Evolutionary conservation across 1,284 basidiomycete species (phyloP).

Genomic region (Papiliotrema fonsecae): DNA sequence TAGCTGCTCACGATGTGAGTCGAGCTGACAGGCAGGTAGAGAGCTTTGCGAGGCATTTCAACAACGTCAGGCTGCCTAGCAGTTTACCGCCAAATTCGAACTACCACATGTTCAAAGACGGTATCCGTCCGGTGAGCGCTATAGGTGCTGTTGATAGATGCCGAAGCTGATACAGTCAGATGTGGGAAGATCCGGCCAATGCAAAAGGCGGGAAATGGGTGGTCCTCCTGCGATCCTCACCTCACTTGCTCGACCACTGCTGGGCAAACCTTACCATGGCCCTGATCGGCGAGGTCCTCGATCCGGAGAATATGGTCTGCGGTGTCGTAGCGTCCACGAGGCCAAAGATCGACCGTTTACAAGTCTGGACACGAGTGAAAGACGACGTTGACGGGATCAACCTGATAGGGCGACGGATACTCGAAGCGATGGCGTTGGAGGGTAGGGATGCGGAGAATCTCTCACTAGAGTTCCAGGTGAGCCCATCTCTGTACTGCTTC

Average conservation of each 20-base stretch:
- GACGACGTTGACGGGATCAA: conserved; percentile 75
- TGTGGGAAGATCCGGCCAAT: conserved; percentile 95
- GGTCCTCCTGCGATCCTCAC: conserved; percentile 74
- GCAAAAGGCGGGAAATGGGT: conserved; percentile 91
- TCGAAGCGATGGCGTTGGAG: conserved; percentile 59
- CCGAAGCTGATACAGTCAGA: conserved; percentile 53
- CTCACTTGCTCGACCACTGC: conserved; percentile 74
- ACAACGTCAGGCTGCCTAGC: conserved; percentile 87
- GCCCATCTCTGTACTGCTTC: conserved; percentile 1
- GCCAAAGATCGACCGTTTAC: conserved; percentile 81
- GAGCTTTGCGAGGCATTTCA: conserved; percentile 87
- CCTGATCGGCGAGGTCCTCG: conserved; percentile 82
- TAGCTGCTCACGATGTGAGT: conserved; percentile 18
- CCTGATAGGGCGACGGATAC: conserved; percentile 70
- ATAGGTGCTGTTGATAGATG: not conserved
- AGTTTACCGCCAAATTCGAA: conserved; percentile 81
- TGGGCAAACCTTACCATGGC: conserved; percentile 91
- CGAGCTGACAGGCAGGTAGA: conserved; percentile 54
- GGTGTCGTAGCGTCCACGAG: conserved; percentile 84
- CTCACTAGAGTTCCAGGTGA: conserved; percentile 81
- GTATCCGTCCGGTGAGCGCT: conserved; percentile 42
- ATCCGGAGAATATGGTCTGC: conserved; percentile 79
- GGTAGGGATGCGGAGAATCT: conserved; percentile 64
- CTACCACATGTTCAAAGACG: conserved; percentile 84
- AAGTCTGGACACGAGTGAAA: conserved; percentile 78